Evolutionary conservation across 345 rosid species (phyloP), one percentile per base, ranked within the genome.

Genomic region (Gynandropsis gynandra): DNA sequence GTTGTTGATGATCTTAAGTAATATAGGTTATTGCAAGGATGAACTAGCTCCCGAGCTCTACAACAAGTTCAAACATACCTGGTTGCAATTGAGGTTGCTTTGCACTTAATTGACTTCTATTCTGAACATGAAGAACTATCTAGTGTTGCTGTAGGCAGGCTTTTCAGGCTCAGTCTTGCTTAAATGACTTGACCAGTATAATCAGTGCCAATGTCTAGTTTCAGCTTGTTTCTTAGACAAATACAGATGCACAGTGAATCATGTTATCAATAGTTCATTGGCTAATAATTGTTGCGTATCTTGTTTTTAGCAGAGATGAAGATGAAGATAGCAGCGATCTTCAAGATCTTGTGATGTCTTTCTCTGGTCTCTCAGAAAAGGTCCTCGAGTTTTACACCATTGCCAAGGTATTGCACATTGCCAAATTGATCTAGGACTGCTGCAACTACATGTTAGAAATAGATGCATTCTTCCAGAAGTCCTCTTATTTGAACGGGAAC

Each of bases 1-100:
- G 42, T 67, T 92, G 72, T 66, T 92, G 58, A 79, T 92, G 54
- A 88, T 92, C 55, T 72, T 85, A 31, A 92, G 98, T 62, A 87
- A 92, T 73, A 77, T 87, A 42, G 98, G 96, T 50, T 87, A 82
- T 57, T 92, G 98, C 87, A 92, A 85, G 76, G 98, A 85, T 37
- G 98, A 87, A 59, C 85, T 92, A 66, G 73, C 83, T 16, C 61
- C 60, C 7, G 93, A 85, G 78, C 65, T 92, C 72, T 80, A 76
- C 82, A 75, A 78, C 63, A 92, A 79, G 70, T 82, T 75, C 81
- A 87, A 74, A 63, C 63, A 68, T 63, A 76, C 81, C 63, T 92
- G 98, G 96, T 66, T 67, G 38, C 89, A 84, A 39, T 66, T 87
- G 18, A 74, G 76, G 96, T 84, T 74, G 18, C 67, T 44, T 63